Evolutionary conservation across 2,329 filamentous ascomycete genomes (phyloP).

Genomic region (Stagonosporopsis chrysanthemi): DNA sequence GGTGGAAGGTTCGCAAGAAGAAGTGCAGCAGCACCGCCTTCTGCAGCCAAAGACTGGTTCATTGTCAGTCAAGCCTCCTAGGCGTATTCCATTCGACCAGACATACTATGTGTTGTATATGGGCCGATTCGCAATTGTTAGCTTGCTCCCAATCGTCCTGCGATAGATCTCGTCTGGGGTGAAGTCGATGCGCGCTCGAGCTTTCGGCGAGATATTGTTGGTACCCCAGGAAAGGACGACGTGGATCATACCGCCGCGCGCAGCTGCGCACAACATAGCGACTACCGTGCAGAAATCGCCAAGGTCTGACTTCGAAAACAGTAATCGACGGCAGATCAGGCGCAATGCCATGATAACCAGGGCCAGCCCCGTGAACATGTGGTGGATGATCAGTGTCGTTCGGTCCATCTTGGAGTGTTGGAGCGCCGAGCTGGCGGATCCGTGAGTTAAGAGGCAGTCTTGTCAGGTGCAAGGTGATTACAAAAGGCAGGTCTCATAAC

Average conservation of each 20-base stretch:
- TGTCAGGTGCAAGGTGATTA: neutral
- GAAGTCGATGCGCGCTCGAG: neutral
- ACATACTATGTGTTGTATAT: slow-evolving; percentile 1
- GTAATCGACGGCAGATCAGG: neutral
- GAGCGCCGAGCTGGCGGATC: neutral
- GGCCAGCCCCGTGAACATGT: neutral
- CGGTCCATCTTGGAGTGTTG: neutral
- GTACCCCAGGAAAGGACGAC: neutral
- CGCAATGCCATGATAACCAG: slow-evolving; percentile 1
- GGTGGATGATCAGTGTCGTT: slow-evolving; percentile 1
- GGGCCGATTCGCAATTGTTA: neutral
- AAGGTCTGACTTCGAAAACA: neutral
- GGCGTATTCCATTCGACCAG: neutral
- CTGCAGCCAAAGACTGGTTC: slow-evolving; percentile 1
- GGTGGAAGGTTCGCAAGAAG: slow-evolving; percentile 1
- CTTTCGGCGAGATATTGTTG: neutral
- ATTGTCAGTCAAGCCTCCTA: neutral
- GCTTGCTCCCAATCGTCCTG: slow-evolving; percentile 2
- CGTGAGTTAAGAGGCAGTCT: neutral
- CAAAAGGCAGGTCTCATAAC: neutral
- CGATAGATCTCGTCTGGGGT: slow-evolving; percentile 1
- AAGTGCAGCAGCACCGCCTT: slow-evolving; percentile 3
- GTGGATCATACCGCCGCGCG: slow-evolving; percentile 7
- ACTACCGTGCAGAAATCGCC: slow-evolving; percentile 1
- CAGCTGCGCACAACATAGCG: slow-evolving; percentile 5